Conservation (phyloP, 2,329 filamentous ascomycete genomes). For the Botrytis galanthina region DNA sequence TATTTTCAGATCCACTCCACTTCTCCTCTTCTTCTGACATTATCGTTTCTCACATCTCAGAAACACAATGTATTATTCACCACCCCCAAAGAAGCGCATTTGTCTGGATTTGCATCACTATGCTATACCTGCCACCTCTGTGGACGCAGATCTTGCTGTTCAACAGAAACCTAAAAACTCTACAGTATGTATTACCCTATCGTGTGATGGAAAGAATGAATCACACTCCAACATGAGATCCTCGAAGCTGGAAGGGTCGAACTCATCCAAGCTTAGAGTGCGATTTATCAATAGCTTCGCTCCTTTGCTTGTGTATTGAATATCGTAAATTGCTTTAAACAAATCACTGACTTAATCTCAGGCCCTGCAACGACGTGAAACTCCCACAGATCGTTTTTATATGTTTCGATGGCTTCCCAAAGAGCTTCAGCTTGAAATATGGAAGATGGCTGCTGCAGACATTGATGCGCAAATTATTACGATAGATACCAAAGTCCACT, state of each 20-base stretch:
- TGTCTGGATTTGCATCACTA: background rate
- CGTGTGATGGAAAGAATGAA: background rate
- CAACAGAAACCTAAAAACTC: background rate
- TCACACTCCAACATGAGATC: background rate
- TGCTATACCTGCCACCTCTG: background rate
- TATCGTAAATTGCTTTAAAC: background rate
- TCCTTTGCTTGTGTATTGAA: background rate
- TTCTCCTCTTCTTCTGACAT: background rate
- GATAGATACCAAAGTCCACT: background rate
- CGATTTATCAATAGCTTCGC: background rate
- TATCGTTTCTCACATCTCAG: background rate
- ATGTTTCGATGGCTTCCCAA: background rate
- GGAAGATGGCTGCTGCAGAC: background rate
- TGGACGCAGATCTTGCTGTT: background rate
- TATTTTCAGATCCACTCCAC: background rate
- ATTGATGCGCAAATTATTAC: conserved; percentile 4
- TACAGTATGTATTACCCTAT: background rate
- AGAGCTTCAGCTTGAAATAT: conserved; percentile 2
- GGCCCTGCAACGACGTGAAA: background rate
- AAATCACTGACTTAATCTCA: background rate
- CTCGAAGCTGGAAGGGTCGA: background rate
- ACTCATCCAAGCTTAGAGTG: background rate
- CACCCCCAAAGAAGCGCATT: background rate
- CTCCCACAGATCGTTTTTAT: background rate
- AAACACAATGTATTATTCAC: background rate